These are phyloP conservation scores for Fusarium sarcochroum DNA, from an alignment of 2,329 filamentous ascomycete species.

Conservation along the genomic window DNA sequence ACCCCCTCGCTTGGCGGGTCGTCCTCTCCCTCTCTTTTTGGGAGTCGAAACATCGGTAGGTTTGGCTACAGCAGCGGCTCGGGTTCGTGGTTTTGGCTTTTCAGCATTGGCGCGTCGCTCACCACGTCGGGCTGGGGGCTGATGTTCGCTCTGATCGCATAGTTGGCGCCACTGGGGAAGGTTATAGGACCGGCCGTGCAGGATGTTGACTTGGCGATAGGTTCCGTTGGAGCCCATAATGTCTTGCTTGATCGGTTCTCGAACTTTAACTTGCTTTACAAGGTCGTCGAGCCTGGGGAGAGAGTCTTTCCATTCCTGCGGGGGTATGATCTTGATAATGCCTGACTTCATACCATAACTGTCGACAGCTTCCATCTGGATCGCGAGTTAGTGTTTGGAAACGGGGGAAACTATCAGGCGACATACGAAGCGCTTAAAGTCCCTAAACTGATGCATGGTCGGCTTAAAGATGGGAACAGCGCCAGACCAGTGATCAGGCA, in stretches of 20 bases:
- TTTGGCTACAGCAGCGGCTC: slow-evolving; percentile 53
- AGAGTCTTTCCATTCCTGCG: slow-evolving; percentile 89
- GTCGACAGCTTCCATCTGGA: slow-evolving; percentile 84
- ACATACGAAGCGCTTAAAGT: slow-evolving; percentile 91
- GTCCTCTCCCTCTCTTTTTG: slow-evolving; percentile 59
- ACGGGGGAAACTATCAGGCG: not conserved
- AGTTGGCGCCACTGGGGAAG: slow-evolving; percentile 95
- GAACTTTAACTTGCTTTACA: slow-evolving; percentile 91
- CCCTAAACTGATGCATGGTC: slow-evolving; percentile 93
- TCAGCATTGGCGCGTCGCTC: slow-evolving; percentile 78
- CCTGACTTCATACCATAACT: slow-evolving; percentile 97
- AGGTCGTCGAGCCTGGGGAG: slow-evolving; percentile 85
- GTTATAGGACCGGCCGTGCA: slow-evolving; percentile 96
- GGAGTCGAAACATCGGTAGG: slow-evolving; percentile 51
- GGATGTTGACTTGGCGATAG: slow-evolving; percentile 96
- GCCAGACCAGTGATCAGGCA: slow-evolving; percentile 91
- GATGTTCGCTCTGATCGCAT: slow-evolving; percentile 95
- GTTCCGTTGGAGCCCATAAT: slow-evolving; percentile 96
- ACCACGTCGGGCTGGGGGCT: slow-evolving; percentile 91
- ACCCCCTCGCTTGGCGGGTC: slow-evolving; percentile 54
- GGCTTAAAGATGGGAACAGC: slow-evolving; percentile 95
- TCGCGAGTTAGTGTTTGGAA: slow-evolving; percentile 47
- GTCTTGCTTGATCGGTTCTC: slow-evolving; percentile 97
- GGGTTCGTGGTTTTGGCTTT: slow-evolving; percentile 62
- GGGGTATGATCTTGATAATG: slow-evolving; percentile 95